Evolutionary conservation across 768 basidiomycete species (phyloP).

Genomic region (Suillus bovinus): DNA sequence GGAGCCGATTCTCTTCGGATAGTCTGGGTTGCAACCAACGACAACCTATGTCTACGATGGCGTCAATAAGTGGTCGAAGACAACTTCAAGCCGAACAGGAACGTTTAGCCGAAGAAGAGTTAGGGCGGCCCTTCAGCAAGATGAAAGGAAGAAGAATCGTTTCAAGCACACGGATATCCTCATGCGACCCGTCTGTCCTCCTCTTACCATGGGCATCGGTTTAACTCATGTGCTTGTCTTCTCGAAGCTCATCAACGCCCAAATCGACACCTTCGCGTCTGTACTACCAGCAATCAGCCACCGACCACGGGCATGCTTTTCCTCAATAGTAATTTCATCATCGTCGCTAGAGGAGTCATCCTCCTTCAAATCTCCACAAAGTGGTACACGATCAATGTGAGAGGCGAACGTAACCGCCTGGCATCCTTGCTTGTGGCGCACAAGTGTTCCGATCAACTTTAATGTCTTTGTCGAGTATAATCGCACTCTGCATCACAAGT

Average conservation of each 20-base stretch:
- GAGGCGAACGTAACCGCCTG: slow-evolving; percentile 75
- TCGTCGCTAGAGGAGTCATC: slow-evolving; percentile 41
- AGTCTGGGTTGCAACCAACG: no score
- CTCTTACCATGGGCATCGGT: not conserved
- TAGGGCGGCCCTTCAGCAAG: no score
- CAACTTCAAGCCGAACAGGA: no score
- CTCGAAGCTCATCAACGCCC: slow-evolving; percentile 60
- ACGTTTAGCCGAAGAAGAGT: no score
- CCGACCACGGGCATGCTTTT: slow-evolving; percentile 44
- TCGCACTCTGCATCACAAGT: slow-evolving; percentile 54
- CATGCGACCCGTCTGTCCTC: no score
- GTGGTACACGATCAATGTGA: slow-evolving; percentile 11
- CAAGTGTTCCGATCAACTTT: slow-evolving; percentile 81
- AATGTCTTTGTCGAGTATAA: slow-evolving; percentile 80
- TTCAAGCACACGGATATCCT: no score
- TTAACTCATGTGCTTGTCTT: slow-evolving; percentile 21
- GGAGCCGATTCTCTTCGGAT: no score
- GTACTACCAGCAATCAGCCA: slow-evolving; percentile 71
- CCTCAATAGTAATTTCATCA: slow-evolving; percentile 51
- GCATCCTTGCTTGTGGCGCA: slow-evolving; percentile 78
- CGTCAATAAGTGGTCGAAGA: no score
- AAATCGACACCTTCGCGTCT: slow-evolving; percentile 71
- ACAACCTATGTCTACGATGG: no score
- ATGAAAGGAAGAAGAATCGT: no score
- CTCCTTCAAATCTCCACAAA: slow-evolving; percentile 27